A percentile compares a stretch with the other conserved stretches of the same genome.
These are phyloP conservation scores for Dictyostelium gargantuum DNA, from an alignment of 208 protist species.

Conservation along the genomic window DNA sequence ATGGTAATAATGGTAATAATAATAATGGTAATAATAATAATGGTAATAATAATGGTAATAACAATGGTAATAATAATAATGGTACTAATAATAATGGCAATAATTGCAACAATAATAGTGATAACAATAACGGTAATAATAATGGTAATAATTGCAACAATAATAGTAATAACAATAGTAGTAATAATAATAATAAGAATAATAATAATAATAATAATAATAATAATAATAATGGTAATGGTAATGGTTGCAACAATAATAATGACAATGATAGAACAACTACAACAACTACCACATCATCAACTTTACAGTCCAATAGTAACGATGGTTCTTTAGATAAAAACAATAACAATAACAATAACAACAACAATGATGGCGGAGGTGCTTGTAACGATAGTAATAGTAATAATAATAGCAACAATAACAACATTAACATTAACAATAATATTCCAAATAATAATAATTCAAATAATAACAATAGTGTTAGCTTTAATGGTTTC, in stretches of 20 bases:
- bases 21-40: background rate
- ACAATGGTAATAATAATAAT: background rate
- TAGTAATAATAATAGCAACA: background rate
- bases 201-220: background rate
- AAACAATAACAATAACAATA: too few relatives aligned
- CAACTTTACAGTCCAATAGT: too few relatives aligned
- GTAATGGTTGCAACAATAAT: background rate
- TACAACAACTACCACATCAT: too few relatives aligned
- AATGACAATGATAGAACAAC: background rate
- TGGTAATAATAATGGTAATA: background rate
- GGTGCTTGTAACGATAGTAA: background rate
- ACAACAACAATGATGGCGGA: background rate
- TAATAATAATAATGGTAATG: too few relatives aligned
- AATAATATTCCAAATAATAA: background rate
- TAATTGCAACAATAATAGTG: background rate
- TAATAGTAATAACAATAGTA: too few relatives aligned
- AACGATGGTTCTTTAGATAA: background rate
- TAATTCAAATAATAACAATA: background rate
- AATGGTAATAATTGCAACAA: too few relatives aligned
- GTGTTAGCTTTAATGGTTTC: background rate
- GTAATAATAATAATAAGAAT: too few relatives aligned
- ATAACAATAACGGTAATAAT: too few relatives aligned
- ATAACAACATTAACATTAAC: background rate
- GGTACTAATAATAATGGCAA: background rate
- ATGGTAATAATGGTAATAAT: background rate